A percentile compares a stretch with the other conserved stretches of the same genome.
phyloP scores from a whole-genome alignment of 106 monocot species.

The Gastrodia elata region DNA sequence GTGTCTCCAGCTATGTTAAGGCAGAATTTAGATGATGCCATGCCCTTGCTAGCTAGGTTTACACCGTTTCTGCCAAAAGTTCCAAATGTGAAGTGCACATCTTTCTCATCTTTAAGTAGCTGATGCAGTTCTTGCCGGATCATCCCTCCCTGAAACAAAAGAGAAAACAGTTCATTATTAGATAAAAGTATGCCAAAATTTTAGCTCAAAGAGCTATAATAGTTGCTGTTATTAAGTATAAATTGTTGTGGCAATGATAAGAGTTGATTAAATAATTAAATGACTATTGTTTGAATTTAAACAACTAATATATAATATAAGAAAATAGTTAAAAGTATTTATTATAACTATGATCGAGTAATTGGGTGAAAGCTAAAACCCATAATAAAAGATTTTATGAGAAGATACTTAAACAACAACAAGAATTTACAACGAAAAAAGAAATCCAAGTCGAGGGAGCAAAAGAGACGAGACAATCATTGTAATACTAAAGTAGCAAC shows the following conservation, averaged over 20 bases:
- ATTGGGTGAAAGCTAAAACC: not conserved
- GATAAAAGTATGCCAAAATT: not conserved
- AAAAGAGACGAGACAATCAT: not conserved
- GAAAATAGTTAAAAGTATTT: not conserved
- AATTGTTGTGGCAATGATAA: too few relatives aligned
- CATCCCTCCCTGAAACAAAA: slow-evolving; percentile 42
- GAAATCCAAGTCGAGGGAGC: not conserved
- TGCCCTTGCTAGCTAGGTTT: slow-evolving; percentile 34
- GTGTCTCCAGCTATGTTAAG: slow-evolving; percentile 84
- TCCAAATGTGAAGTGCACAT: slow-evolving; percentile 63
- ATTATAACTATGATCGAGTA: not conserved
- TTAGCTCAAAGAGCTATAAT: too few relatives aligned
- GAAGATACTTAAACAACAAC: not conserved
- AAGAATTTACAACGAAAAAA: not conserved
- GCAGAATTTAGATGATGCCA: slow-evolving; percentile 76
- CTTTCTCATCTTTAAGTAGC: slow-evolving; percentile 61
- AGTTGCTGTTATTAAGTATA: too few relatives aligned
- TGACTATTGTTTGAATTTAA: not conserved
- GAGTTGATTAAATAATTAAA: not conserved
- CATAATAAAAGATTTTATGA: too few relatives aligned
- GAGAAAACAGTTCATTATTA: not conserved
- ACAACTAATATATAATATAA: not conserved
- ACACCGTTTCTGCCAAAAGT: slow-evolving; percentile 38
- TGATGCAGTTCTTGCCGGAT: slow-evolving; percentile 55
- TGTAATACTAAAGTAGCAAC: not conserved